phyloP scores from a whole-genome alignment of 1,284 basidiomycete species.

The Sparassis latifolia region DNA sequence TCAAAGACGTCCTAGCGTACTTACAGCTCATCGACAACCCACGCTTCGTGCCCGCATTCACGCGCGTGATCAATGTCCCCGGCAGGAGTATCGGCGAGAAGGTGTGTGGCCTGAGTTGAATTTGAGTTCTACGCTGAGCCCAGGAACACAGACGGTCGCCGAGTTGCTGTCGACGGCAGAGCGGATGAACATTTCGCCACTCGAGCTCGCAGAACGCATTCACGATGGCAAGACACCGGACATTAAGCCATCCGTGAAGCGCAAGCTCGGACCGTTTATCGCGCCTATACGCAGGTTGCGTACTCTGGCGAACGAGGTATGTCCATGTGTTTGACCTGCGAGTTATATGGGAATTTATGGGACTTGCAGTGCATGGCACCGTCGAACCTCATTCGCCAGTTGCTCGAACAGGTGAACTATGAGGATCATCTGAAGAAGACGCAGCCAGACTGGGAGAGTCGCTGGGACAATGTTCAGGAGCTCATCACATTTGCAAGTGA shows the following conservation, averaged over 20 bases:
- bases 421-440: slow-evolving; percentile 66
- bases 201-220: slow-evolving; percentile 60
- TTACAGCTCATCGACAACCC: slow-evolving; percentile 84
- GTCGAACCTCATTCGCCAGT: slow-evolving; percentile 55
- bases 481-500: slow-evolving; percentile 68
- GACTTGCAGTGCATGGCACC: slow-evolving; percentile 52
- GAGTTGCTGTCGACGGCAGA: slow-evolving; percentile 55
- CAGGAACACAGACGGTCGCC: slow-evolving; percentile 41
- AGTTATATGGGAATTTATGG: background rate
- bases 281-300: slow-evolving; percentile 49
- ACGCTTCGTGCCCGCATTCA: slow-evolving; percentile 69
- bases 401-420: slow-evolving; percentile 61
- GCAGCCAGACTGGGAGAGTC: slow-evolving; percentile 66
- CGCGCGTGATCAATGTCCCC: slow-evolving; percentile 76
- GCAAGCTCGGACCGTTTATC: slow-evolving; percentile 58
- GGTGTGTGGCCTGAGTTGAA: slow-evolving; percentile 31
- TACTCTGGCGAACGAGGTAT: slow-evolving; percentile 49
- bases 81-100: slow-evolving; percentile 80
- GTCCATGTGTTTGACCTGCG: slow-evolving; percentile 7
- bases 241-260: slow-evolving; percentile 60
- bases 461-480: slow-evolving; percentile 87
- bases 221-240: slow-evolving; percentile 53
- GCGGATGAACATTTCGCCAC: slow-evolving; percentile 44
- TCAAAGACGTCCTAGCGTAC: slow-evolving; percentile 88
- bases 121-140: background rate